Conservation (phyloP, 2,329 filamentous ascomycete species). For the Myriosclerotinia scirpicola region DNA sequence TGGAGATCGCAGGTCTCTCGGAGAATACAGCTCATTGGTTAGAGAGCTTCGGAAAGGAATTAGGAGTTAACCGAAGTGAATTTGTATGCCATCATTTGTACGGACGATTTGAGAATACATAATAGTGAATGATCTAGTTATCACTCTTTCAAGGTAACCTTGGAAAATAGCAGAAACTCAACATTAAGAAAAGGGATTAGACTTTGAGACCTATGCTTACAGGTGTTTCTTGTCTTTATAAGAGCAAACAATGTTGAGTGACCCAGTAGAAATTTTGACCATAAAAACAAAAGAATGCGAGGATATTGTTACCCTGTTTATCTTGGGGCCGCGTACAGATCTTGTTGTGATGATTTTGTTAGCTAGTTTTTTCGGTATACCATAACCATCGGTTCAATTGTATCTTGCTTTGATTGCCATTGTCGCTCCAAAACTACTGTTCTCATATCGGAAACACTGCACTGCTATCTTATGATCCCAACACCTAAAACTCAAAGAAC, state of each 20-base stretch:
- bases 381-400: neutral
- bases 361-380: neutral
- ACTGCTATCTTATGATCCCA: neutral
- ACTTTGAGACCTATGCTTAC: neutral
- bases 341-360: neutral
- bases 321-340: neutral
- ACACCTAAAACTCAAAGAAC: neutral
- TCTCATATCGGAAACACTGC: neutral
- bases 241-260: neutral
- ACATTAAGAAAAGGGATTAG: neutral
- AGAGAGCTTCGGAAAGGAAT: too few relatives aligned
- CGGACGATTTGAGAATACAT: neutral
- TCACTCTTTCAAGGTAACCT: neutral
- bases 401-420: neutral
- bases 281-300: fast-evolving
- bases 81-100: neutral
- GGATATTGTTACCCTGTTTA: neutral
- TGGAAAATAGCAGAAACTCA: neutral
- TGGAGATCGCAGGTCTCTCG: neutral
- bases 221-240: neutral
- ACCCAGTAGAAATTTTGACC: neutral
- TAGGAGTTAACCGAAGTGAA: neutral
- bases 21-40: neutral
- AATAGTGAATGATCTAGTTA: neutral
- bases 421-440: too few relatives aligned